phyloP scores from a whole-genome alignment of 1,139 yeast genomes.

The Scheffersomyces segobiensis region DNA sequence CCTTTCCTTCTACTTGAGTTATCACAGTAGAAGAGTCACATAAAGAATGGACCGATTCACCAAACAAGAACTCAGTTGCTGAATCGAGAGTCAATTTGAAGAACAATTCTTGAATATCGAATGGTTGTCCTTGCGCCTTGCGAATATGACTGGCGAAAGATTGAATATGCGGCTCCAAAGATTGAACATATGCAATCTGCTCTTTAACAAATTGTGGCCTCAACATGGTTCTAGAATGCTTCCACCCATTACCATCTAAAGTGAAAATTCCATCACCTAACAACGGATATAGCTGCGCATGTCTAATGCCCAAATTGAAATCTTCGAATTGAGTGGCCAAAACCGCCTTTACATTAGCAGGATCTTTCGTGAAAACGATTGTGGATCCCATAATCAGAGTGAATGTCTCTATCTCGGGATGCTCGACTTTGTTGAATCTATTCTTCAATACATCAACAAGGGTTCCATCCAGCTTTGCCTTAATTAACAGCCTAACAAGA shows the following conservation, averaged over 20 bases:
- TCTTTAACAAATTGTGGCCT: slow-evolving; percentile 61
- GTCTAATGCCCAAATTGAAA: slow-evolving; percentile 52
- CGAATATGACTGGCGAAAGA: slow-evolving; percentile 34
- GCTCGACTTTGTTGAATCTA: slow-evolving; percentile 5
- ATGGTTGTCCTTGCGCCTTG: slow-evolving; percentile 17
- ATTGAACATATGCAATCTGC: slow-evolving; percentile 50
- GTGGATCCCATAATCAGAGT: slow-evolving; percentile 13
- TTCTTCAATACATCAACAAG: slow-evolving; percentile 10
- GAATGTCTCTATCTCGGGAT: slow-evolving; percentile 13
- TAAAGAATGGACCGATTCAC: slow-evolving; percentile 32
- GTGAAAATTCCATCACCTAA: slow-evolving; percentile 63
- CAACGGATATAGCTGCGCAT: slow-evolving; percentile 40
- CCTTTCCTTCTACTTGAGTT: slow-evolving; percentile 23
- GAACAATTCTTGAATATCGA: slow-evolving; percentile 41
- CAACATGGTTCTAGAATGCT: slow-evolving; percentile 56
- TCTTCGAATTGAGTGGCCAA: slow-evolving; percentile 50
- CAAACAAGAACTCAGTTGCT: slow-evolving; percentile 44
- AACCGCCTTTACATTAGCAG: slow-evolving; percentile 36
- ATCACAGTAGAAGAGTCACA: slow-evolving; percentile 26
- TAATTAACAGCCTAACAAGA: slow-evolving; percentile 8
- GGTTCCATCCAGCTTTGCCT: slow-evolving; percentile 11
- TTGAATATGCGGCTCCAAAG: slow-evolving; percentile 50
- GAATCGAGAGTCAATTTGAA: slow-evolving; percentile 42
- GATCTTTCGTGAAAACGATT: slow-evolving; percentile 19
- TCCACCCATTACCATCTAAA: slow-evolving; percentile 57